Conservation (phyloP, 768 basidiomycete species). For the Leccinellum rugosiceps region DNA sequence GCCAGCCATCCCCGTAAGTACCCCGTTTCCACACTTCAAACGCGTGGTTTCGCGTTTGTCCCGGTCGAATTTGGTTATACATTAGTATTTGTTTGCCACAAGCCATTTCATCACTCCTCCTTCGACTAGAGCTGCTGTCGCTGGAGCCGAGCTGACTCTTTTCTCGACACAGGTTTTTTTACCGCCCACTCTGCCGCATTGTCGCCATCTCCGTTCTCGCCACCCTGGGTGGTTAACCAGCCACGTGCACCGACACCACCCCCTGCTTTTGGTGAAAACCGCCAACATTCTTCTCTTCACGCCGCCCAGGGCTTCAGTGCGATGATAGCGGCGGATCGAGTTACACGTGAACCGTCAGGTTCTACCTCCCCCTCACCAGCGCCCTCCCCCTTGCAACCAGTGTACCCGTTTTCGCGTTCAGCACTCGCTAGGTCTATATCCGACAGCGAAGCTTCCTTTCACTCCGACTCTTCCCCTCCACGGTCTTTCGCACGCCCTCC, state of each 20-base stretch:
- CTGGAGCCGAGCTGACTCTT: constrained; percentile 15
- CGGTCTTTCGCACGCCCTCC: constrained; percentile 42
- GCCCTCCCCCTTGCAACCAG: constrained; percentile 22
- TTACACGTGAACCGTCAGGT: constrained; percentile 5
- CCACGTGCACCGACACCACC: constrained; percentile 40
- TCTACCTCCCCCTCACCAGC: constrained; percentile 19
- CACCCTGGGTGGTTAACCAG: constrained; percentile 29
- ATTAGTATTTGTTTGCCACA: constrained; percentile 21
- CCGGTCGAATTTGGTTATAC: constrained; percentile 5
- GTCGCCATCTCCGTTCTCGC: constrained; percentile 34
- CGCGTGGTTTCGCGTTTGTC: constrained; percentile 4
- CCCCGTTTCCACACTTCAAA: constrained; percentile 16
- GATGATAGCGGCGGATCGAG: constrained; percentile 21
- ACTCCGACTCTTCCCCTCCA: constrained; percentile 34
- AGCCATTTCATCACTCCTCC: constrained; percentile 1
- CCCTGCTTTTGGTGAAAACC: constrained; percentile 23
- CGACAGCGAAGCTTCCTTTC: constrained; percentile 39
- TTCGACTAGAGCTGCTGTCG: constrained; percentile 7
- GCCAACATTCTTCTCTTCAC: constrained; percentile 25
- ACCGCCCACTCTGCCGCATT: constrained; percentile 29
- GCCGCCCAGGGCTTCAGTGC: constrained; percentile 10
- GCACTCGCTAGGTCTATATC: constrained; percentile 38
- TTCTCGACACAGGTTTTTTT: constrained; percentile 28
- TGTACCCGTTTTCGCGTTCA: constrained; percentile 30
- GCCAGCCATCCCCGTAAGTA: constrained; percentile 22